These are phyloP conservation scores for Phialophora macrospora DNA, from an alignment of 2,329 filamentous ascomycete species.

Conservation along the genomic window DNA sequence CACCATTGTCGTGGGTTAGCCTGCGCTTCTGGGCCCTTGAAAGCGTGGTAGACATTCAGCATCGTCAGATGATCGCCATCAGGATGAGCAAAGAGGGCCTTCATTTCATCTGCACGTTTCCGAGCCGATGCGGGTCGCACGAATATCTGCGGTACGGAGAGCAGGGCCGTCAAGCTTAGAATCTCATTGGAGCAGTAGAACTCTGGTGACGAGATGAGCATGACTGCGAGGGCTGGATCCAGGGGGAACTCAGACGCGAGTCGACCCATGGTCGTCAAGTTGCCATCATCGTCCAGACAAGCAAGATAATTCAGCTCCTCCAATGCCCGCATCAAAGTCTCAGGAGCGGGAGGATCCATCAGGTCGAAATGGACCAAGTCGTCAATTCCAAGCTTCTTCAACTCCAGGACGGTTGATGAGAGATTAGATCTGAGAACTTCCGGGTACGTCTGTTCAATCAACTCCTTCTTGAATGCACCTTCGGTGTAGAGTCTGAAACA, in stretches of 20 bases:
- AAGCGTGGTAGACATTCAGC: constrained; percentile 97
- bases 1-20: constrained; percentile 87
- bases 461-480: constrained; percentile 92
- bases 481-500: constrained; percentile 98
- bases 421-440: constrained; percentile 95
- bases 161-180: constrained; percentile 86
- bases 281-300: constrained; percentile 93
- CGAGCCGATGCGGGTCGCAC: constrained; percentile 82
- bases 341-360: constrained; percentile 96
- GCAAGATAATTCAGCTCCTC: constrained; percentile 98
- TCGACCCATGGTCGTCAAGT: constrained; percentile 82
- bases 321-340: constrained; percentile 96
- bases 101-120: constrained; percentile 97
- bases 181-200: constrained; percentile 99
- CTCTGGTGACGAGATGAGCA: constrained; percentile 96
- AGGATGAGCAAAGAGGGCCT: constrained; percentile 85
- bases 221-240: constrained; percentile 91
- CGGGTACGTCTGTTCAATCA: constrained; percentile 96
- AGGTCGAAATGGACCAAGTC: constrained; percentile 98
- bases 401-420: constrained; percentile 89
- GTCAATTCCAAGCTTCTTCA: constrained; percentile 95
- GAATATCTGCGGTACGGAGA: constrained; percentile 94
- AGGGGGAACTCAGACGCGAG: constrained; percentile 94
- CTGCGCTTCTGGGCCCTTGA: constrained; percentile 75
- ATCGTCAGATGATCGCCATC: constrained; percentile 96